phyloP scores from a whole-genome alignment of 768 basidiomycete species.

The Calvatia gigantea region DNA sequence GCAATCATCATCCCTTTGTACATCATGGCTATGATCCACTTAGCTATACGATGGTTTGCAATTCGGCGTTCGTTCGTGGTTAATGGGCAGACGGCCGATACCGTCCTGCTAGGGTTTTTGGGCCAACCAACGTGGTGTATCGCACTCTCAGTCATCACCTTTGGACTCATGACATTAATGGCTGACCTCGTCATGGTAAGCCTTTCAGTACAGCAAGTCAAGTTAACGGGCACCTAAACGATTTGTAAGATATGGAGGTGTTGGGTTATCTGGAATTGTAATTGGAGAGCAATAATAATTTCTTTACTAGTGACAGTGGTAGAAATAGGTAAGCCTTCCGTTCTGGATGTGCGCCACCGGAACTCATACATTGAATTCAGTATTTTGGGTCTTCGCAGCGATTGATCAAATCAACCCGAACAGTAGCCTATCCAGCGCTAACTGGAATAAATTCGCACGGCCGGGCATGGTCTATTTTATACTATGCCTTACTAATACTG shows the following conservation, averaged over 20 bases:
- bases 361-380: neutral
- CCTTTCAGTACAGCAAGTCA: neutral
- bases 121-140: conserved; percentile 1
- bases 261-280: conserved; percentile 4
- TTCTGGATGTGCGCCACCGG: no score
- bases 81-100: neutral
- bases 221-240: neutral
- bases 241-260: conserved; percentile 4
- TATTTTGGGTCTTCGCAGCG: neutral
- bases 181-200: conserved; percentile 10
- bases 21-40: neutral
- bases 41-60: neutral
- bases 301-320: neutral
- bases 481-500: neutral
- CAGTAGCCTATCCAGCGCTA: neutral
- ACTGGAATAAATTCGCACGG: conserved; percentile 2
- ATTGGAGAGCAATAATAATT: neutral
- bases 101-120: neutral
- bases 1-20: conserved; percentile 6
- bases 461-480: neutral
- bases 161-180: neutral
- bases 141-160: neutral
- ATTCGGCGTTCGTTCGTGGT: neutral
- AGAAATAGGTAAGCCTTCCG: neutral
- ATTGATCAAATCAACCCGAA: neutral